Evolutionary conservation across 805 yeast genomes (phyloP).

Genomic region (Brettanomyces bruxellensis): DNA sequence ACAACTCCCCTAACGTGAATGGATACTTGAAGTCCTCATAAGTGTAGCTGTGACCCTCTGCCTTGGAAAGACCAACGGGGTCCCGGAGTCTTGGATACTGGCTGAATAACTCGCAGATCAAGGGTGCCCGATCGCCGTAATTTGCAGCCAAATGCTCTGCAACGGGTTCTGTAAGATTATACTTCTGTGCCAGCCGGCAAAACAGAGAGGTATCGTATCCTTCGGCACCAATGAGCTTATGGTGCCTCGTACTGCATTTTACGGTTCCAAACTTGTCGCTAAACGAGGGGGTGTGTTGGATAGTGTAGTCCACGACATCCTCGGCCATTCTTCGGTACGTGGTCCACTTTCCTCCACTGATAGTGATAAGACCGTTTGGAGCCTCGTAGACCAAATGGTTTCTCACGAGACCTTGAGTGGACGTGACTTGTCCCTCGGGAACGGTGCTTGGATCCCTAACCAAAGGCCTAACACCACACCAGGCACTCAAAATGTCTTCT

Average conservation of each 20-base stretch:
- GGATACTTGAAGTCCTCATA: conserved; percentile 63
- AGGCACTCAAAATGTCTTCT: conserved; percentile 86
- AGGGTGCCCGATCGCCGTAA: conserved; percentile 85
- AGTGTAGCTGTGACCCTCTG: conserved; percentile 4
- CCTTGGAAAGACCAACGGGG: conserved; percentile 45
- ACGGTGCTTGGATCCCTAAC: conserved; percentile 68
- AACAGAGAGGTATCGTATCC: conserved; percentile 65
- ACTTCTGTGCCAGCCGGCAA: conserved; percentile 74
- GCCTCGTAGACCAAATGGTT: conserved; percentile 74
- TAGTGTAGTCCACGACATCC: conserved; percentile 75
- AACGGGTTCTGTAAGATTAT: conserved; percentile 59
- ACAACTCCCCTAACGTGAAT: conserved; percentile 84
- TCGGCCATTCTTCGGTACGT: conserved; percentile 97
- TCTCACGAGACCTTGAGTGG: conserved; percentile 86
- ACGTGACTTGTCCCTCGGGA: conserved; percentile 20
- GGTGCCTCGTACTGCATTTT: conserved; percentile 44
- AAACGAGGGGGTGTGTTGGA: conserved; percentile 36
- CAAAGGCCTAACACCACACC: conserved; percentile 96
- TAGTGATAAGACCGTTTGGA: conserved; percentile 66
- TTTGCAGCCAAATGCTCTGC: conserved; percentile 78
- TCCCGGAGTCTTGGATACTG: conserved; percentile 45
- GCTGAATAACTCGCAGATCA: conserved; percentile 52
- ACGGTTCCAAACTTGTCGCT: conserved; percentile 12
- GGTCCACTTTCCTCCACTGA: conserved; percentile 98
- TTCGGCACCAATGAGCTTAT: conserved; percentile 72